Conservation (phyloP, 2,329 filamentous ascomycete genomes). For the Immersiporthe knoxdaviesiana region DNA sequence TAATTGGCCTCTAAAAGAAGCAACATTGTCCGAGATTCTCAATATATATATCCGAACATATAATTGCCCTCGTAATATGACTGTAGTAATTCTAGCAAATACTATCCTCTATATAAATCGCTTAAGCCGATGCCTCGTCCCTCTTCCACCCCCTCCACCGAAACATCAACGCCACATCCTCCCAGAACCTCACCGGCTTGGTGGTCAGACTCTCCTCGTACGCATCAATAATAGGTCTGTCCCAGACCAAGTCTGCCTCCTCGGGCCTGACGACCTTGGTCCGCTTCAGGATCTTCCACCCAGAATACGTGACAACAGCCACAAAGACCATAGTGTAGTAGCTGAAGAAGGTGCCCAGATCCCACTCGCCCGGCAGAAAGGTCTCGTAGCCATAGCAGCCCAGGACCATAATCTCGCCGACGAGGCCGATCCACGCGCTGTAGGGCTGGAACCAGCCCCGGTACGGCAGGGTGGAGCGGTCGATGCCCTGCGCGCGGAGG, state of each 20-base stretch:
- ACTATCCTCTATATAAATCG: too few relatives aligned
- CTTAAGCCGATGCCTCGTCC: slow-evolving; percentile 26
- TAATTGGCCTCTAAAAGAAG: too few relatives aligned
- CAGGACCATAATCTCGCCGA: slow-evolving; percentile 48
- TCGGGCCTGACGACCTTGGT: slow-evolving; percentile 58
- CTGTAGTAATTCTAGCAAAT: too few relatives aligned
- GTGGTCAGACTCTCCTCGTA: slow-evolving; percentile 57
- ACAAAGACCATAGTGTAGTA: slow-evolving; percentile 62
- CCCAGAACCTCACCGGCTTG: slow-evolving; percentile 58
- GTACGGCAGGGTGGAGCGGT: slow-evolving; percentile 60
- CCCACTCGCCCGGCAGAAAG: slow-evolving; percentile 34
- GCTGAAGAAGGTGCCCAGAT: slow-evolving; percentile 41
- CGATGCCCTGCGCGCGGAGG: slow-evolving; percentile 21
- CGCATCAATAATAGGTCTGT: slow-evolving; percentile 35
- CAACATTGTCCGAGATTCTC: too few relatives aligned
- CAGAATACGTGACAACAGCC: slow-evolving; percentile 54
- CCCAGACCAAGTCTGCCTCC: slow-evolving; percentile 39
- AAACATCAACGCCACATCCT: slow-evolving; percentile 53
- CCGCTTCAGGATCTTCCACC: slow-evolving; percentile 67
- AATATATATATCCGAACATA: too few relatives aligned
- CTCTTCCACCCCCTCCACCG: slow-evolving; percentile 40
- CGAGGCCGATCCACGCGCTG: slow-evolving; percentile 52
- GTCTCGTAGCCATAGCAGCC: slow-evolving; percentile 59
- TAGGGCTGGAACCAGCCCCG: slow-evolving; percentile 64
- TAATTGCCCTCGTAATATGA: too few relatives aligned